Percentiles rank a stretch among this genome's conserved stretches.
phyloP scores from a whole-genome alignment of 768 basidiomycete species.

The Strobilomyces echinocephalus region DNA sequence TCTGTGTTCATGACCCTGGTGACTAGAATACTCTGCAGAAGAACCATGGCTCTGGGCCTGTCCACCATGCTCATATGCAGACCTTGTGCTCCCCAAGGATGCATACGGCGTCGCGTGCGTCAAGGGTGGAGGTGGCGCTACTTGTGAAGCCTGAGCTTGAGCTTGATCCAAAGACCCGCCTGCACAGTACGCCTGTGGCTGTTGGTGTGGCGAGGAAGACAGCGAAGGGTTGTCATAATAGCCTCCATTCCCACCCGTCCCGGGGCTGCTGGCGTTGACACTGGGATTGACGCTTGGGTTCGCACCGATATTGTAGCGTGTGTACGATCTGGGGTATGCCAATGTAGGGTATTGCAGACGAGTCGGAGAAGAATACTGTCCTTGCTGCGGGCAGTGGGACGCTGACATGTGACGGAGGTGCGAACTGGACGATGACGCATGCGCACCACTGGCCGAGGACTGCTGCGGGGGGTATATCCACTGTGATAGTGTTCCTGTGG shows the following conservation, averaged over 20 bases:
- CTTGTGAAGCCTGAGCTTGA: constrained; percentile 17
- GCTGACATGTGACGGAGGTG: constrained; percentile 11
- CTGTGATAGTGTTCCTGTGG: constrained; percentile 22
- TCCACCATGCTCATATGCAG: constrained; percentile 20
- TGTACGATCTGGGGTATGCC: constrained; percentile 26
- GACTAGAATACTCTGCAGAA: constrained; percentile 22
- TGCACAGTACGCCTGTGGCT: constrained; percentile 16
- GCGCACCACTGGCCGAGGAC: constrained; percentile 14
- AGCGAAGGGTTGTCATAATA: constrained; percentile 27
- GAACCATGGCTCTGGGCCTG: constrained; percentile 20
- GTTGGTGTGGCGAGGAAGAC: constrained; percentile 16
- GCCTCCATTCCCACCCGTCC: constrained; percentile 9
- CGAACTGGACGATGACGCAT: constrained; percentile 18
- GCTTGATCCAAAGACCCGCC: constrained; percentile 12
- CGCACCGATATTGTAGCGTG: constrained; percentile 28
- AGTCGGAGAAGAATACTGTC: constrained; percentile 23
- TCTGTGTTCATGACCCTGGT: constrained; percentile 9
- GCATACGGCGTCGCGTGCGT: constrained; percentile 21
- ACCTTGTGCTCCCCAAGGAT: constrained; percentile 21
- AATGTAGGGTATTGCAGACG: constrained; percentile 25
- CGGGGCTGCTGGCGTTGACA: constrained; percentile 8
- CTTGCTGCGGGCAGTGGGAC: constrained; percentile 20
- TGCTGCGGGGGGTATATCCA: constrained; percentile 19
- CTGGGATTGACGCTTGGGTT: constrained; percentile 13
- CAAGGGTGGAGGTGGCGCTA: constrained; percentile 9